Base-by-base conservation (phyloP, 2,329 filamentous ascomycete genomes). In the Diaporthe destruens region DNA sequence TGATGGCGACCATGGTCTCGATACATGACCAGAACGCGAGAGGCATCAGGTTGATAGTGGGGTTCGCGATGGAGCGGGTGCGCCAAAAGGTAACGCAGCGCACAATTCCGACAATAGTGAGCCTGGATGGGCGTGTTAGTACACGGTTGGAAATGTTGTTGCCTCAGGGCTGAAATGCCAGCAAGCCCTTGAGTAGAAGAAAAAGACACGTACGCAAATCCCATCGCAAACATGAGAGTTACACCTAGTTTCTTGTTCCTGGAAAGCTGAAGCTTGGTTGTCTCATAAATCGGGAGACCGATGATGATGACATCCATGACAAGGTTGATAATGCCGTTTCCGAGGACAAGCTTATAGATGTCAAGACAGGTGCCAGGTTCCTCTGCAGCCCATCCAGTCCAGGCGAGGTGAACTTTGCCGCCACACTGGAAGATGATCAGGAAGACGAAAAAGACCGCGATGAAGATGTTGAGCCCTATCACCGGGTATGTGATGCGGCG, bases 41-140 rank as follows among this genome's bases (percentile, higher is more conserved):
- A 3, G 67, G 67, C 53, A 59, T 59, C 14, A 70, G 54, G 54
- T 61, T 29, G 16, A 70, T 59, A 20, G 67, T 70, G 44, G 56
- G 44, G 42, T 70, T 70, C 20, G 54, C 47, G 6, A 53, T 44
- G 18, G 49, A 39, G 18, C 68, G 68, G 16, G 68, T 63, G 56
- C 51, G 32, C 68, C 56, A 63, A 47, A 71, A 61, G 34, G 9
- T 20, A 25, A 71, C 18, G 42, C 56, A 63, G n/a, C 68, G 68
- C 6, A 71, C 56, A 12, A 71, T 71, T 8, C 68, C 56, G 11
- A 71, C 42, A 8, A 71, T 61, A 25, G 68, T 71, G 44, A 71
- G 55, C 36, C 59, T 59, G 34, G 12, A 44, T 11, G 29, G 34
- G 4, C 54, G 2, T 3, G 12, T 54, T 20, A 69, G 51, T 16